Evolutionary conservation across 345 rosid genomes (phyloP), one percentile per base, ranked within the genome.

Genomic region (Geranium brycei): DNA sequence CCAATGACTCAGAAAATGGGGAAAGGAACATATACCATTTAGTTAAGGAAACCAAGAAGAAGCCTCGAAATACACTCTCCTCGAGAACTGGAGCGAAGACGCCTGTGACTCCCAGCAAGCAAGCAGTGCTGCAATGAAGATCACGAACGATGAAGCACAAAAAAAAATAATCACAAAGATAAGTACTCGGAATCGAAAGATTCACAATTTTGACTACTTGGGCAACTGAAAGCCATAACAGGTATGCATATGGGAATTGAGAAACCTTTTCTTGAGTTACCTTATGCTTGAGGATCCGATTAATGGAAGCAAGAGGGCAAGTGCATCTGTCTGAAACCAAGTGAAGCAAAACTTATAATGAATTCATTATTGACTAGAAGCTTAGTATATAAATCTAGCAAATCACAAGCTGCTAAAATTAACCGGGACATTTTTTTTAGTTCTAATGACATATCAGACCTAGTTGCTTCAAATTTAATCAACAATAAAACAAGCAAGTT

Each of bases 11-110:
- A 58, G 64, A 62, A 38, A 66, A 8, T 8, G 57, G 63, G 41
- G 35, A 58, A 57, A 64, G 63, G 57, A 40, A 64, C 28, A 10
- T 30, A 51, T 81, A 89, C 99, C 99, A 93, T 77, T 87, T 93
- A 68, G 99, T 93, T 60, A 93, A 75, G 59, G 96, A 82, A 59
- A 83, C 88, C 99, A 93, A 83, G 60, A 93, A 81, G 80, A 93
- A 93, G 51, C 97, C 99, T 66, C 99, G 95, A 76, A 93, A 92
- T 15, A 93, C 78, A 3, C 89, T 87, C 79, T 93, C 99, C 76
- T 93, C 99, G 38, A 93, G 89, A 67, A 93, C 59, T 58, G 99
- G 99, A 69, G 99, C 99, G 69, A 89, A 81, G 78, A 89, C 62
- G 59, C 97, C 97, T 11, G 96, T 90, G 69, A 89, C 73, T 41